Base-by-base conservation (phyloP, 164 flowering plant genomes). In the Protea cynaroides region DNA sequence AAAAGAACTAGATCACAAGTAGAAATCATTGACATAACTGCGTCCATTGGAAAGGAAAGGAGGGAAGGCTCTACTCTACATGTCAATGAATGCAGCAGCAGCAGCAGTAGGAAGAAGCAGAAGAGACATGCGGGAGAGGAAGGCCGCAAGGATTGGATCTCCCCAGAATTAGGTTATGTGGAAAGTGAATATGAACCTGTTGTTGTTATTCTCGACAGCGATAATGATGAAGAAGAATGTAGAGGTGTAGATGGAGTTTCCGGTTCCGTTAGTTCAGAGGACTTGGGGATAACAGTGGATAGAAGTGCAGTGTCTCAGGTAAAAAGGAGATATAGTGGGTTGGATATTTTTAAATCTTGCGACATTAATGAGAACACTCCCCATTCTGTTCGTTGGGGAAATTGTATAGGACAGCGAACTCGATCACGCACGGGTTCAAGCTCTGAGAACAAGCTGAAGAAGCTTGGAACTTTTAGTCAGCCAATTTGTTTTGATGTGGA, bases 401-500 rank as follows among this genome's bases (percentile, higher is more conserved):
- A 53, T 13, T 53, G 59, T 3, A 5, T 53, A 21, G 54, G 34
- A 23, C 29, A 21, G 44, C 57, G 56, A 49, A n/a, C 56, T 44
- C 29, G 17, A 10, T 61, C 59, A 18, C 54, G 25, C 25, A 22
- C 23, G 13, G 58, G 8, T 61, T 37, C 64, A 12, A 43, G 23
- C 6, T 24, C 9, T 60, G 57, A 65, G 10, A n/a, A 23, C 44
- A 34, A 58, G 61, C 57, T 7, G 68, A 29, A 29, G 4, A 61
- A 60, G 51, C 24, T 46, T 36, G 75, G 70, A 47, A 71, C 75
- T 14, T 7, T 70, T 13, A 65, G 65, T 37, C 58, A 23, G 6
- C 71, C 75, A 18, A n/a, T 49, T 34, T 55, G 65, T 47, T 25
- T 66, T 17, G 75, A 62, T 25, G 61, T 53, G 43, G 59, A 63